Percentiles rank a stretch among this genome's conserved stretches.
phyloP scores from a whole-genome alignment of 1,139 yeast genomes.

The Yamadazyma triangularis region DNA sequence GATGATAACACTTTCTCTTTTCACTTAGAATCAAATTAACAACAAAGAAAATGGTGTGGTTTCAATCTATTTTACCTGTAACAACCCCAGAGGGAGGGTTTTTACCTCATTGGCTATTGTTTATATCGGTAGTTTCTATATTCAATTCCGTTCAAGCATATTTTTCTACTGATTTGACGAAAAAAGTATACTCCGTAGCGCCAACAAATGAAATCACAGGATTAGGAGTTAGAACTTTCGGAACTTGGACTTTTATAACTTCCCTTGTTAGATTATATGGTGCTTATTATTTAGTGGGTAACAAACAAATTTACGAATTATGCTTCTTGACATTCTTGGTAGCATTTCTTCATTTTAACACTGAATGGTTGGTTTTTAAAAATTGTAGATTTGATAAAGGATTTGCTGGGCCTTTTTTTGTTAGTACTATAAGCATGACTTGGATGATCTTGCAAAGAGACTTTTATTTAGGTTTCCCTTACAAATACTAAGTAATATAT shows the following conservation, averaged over 20 bases:
- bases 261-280: constrained; percentile 84
- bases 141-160: constrained; percentile 93
- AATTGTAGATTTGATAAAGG: constrained; percentile 88
- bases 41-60: neutral
- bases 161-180: constrained; percentile 63
- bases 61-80: constrained; percentile 19
- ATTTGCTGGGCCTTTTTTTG: constrained; percentile 79
- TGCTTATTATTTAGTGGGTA: constrained; percentile 59
- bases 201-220: constrained; percentile 59
- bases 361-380: constrained; percentile 76
- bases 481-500: neutral
- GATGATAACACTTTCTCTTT: too few species aligned
- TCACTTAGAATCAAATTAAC: too few species aligned
- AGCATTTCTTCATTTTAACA: constrained; percentile 78
- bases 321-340: constrained; percentile 79
- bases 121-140: constrained; percentile 79
- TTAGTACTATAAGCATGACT: constrained; percentile 47
- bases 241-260: constrained; percentile 94
- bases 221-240: constrained; percentile 90
- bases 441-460: constrained; percentile 63
- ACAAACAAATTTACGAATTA: constrained; percentile 69
- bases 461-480: constrained; percentile 1
- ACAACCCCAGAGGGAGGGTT: constrained; percentile 29
- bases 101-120: constrained; percentile 45
- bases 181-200: constrained; percentile 68